phyloP scores from a whole-genome alignment of 225 moss, liverwort and hornwort species.

The Bryoerythrophyllum caledonicum region DNA sequence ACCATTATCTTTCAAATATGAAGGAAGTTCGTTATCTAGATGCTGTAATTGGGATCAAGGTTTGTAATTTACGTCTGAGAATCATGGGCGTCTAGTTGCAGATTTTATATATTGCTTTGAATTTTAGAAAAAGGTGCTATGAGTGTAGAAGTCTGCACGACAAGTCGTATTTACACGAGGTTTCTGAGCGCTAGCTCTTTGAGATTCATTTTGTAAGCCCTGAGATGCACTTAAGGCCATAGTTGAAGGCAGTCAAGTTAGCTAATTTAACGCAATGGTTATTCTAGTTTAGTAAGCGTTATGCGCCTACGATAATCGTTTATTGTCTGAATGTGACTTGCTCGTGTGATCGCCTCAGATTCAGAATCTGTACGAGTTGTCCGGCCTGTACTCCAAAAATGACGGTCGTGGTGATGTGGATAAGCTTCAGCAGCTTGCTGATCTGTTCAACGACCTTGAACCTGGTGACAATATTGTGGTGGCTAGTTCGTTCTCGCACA shows the following conservation, averaged over 20 bases:
- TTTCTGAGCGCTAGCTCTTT: neutral
- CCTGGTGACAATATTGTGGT: constrained; percentile 60
- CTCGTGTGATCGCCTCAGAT: constrained; percentile 28
- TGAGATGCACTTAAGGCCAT: constrained; percentile 8
- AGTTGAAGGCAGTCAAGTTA: constrained; percentile 7
- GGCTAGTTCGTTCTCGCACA: constrained; percentile 67
- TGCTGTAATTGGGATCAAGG: constrained; percentile 12
- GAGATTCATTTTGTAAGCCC: neutral
- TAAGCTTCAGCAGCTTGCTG: constrained; percentile 51
- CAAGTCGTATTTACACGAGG: constrained; percentile 7
- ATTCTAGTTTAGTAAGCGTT: constrained; percentile 8
- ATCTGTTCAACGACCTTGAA: constrained; percentile 51
- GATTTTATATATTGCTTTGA: neutral
- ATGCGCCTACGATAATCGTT: neutral
- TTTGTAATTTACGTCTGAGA: neutral
- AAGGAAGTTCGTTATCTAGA: neutral
- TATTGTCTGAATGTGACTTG: constrained; percentile 3
- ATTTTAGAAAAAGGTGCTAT: neutral
- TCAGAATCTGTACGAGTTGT: constrained; percentile 54
- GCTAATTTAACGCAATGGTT: neutral
- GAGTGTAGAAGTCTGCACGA: neutral
- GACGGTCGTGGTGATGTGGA: constrained; percentile 50
- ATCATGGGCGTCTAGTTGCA: neutral
- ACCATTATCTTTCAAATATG: neutral
- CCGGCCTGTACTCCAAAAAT: constrained; percentile 53